Percentiles rank a stretch among this genome's conserved stretches.
phyloP scores from a whole-genome alignment of 768 basidiomycete species.

The Pleurotus djamor region DNA sequence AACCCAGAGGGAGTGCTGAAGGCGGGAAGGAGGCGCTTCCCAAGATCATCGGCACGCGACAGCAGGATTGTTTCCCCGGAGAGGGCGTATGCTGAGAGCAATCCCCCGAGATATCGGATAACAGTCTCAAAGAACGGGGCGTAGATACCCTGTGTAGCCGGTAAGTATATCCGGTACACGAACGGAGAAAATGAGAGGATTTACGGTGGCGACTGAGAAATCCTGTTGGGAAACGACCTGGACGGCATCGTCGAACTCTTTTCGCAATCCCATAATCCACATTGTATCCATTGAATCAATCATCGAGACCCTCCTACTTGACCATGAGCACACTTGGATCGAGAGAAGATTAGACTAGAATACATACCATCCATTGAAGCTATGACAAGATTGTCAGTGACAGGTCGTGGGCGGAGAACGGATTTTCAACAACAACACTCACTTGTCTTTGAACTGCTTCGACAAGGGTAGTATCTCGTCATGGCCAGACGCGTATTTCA shows the following conservation, averaged over 20 bases:
- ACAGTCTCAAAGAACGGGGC: constrained; percentile 73
- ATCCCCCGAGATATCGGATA: constrained; percentile 74
- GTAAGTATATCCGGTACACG: not conserved
- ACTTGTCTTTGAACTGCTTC: not conserved
- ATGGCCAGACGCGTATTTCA: constrained; percentile 55
- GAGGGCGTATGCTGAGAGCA: constrained; percentile 76
- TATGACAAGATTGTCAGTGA: not conserved
- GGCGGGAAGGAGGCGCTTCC: constrained; percentile 54
- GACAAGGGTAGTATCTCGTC: constrained; percentile 64
- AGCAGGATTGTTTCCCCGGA: constrained; percentile 60
- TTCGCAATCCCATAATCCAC: constrained; percentile 74
- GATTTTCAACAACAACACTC: not conserved
- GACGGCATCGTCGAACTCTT: constrained; percentile 63
- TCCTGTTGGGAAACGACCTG: constrained; percentile 42
- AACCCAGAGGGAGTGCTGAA: constrained; percentile 65
- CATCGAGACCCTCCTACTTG: constrained; percentile 50
- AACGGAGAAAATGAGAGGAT: constrained; percentile 12
- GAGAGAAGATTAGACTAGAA: not conserved
- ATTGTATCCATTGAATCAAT: constrained; percentile 82
- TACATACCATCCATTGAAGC: constrained; percentile 43
- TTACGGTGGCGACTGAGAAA: constrained; percentile 31
- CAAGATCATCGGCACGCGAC: constrained; percentile 67
- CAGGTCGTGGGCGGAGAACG: too few relatives aligned
- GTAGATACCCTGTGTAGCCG: constrained; percentile 20
- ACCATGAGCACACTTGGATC: not conserved